phyloP scores from a whole-genome alignment of 73 alveolate species.

The Paramecium sexaurelia region DNA sequence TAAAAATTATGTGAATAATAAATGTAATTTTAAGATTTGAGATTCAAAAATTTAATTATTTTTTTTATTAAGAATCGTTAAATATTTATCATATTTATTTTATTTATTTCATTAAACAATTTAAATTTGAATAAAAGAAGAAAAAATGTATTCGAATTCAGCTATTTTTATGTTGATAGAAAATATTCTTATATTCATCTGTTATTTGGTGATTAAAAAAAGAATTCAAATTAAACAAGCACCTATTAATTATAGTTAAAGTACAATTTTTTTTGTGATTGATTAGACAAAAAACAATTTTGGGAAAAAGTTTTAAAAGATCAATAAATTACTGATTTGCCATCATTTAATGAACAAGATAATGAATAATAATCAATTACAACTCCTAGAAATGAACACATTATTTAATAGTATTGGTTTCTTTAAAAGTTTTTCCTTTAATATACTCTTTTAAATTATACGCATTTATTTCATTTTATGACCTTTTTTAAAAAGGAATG shows the following conservation, averaged over 20 bases:
- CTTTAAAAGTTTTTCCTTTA: not conserved
- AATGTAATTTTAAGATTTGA: too few species aligned
- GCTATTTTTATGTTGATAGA: constrained; percentile 20
- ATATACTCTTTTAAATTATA: not conserved
- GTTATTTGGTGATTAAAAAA: not conserved
- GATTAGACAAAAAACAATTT: not conserved
- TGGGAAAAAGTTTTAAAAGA: constrained; percentile 1
- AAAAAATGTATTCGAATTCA: not conserved
- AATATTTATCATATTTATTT: not conserved
- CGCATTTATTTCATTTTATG: not conserved
- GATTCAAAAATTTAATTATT: too few species aligned
- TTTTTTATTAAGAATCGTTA: not conserved
- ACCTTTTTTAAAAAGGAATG: not conserved
- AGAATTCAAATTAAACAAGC: not conserved
- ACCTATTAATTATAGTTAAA: not conserved
- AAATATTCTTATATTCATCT: not conserved
- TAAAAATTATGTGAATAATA: too few species aligned
- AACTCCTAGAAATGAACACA: constrained; percentile 20
- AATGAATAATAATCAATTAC: not conserved
- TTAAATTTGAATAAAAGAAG: not conserved
- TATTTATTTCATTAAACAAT: not conserved
- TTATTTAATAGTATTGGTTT: not conserved
- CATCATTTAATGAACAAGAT: not conserved
- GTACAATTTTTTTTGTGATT: not conserved
- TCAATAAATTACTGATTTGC: not conserved